Base-by-base conservation (phyloP, 148 eudicot genomes). In the Vaccinium darrowii region DNA sequence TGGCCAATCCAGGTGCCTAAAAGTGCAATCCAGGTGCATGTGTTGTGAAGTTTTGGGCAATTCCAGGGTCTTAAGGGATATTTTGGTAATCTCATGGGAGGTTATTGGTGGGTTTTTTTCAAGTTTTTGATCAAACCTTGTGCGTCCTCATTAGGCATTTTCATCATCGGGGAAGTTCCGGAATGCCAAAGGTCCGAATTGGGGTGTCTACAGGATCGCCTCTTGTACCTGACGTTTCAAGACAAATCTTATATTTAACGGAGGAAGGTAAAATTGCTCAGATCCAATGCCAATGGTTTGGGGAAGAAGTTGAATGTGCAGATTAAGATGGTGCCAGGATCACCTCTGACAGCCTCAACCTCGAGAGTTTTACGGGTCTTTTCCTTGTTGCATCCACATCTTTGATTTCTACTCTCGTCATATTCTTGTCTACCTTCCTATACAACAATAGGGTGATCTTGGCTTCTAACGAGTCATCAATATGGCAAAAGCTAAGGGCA, bases 181-280 rank as follows among this genome's bases (percentile, higher is more conserved):
- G n/a, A n/a, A n/a, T n/a, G n/a, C n/a, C n/a, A n/a, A n/a, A n/a
- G n/a, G n/a, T n/a, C n/a, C n/a, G n/a, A n/a, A n/a, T n/a, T n/a
- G n/a, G n/a, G n/a, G n/a, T n/a, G n/a, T n/a, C n/a, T n/a, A n/a
- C n/a, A n/a, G n/a, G n/a, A 15, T 90, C 92, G 9, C 90, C 89
- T 2, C 19, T 90, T 12, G 89, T 88, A 39, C 82, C 91, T 51
- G 98, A 93, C 10, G 86, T 94, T 36, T 93, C 95, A 1, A 90
- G 88, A 23, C 85, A 80, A 54, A 82, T 94, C 69, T 84, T 93
- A 81, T 77, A 71, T 13, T 87, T 93, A 36, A 88, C 86, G 3
- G 93, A 90, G 84, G 90, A 90, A 60, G 86, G 83, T 3, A 83
- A 86, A 51, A 92, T 94, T 92, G 63, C 43, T 0, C 79, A 43